phyloP scores from a whole-genome alignment of 148 eudicot genomes.

The Heliamphora exappendiculata region DNA sequence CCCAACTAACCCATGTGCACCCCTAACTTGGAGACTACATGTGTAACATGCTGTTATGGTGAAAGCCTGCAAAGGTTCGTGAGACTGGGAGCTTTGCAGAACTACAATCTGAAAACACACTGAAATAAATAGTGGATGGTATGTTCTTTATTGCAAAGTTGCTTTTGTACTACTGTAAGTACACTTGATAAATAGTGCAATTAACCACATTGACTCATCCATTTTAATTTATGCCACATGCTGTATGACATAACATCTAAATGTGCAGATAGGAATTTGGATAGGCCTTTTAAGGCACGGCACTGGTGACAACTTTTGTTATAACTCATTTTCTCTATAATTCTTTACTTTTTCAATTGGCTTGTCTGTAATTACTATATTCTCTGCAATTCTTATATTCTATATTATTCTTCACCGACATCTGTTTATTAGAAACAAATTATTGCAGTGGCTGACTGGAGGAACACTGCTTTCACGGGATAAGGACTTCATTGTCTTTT shows the following conservation, averaged over 20 bases:
- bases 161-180: not conserved
- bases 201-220: not conserved
- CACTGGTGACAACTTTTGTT: conserved; percentile 1
- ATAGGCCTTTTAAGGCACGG: not conserved
- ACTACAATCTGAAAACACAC: not conserved
- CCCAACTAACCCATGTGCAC: too few relatives aligned
- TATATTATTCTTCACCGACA: not conserved
- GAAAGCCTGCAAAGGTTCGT: not conserved
- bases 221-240: not conserved
- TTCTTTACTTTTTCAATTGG: too few relatives aligned
- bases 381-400: too few relatives aligned
- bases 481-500: conserved; percentile 67
- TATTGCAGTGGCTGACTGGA: conserved; percentile 77
- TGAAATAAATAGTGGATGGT: not conserved
- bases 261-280: not conserved
- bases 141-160: not conserved
- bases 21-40: too few relatives aligned
- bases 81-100: not conserved
- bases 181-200: not conserved
- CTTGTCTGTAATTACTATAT: too few relatives aligned
- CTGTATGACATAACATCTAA: not conserved
- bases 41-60: not conserved
- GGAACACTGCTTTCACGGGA: conserved; percentile 81
- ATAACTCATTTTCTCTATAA: not conserved
- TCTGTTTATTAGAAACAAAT: conserved; percentile 14